Conservation (phyloP, 2,329 filamentous ascomycete genomes). For the Sporothrix phasma region DNA sequence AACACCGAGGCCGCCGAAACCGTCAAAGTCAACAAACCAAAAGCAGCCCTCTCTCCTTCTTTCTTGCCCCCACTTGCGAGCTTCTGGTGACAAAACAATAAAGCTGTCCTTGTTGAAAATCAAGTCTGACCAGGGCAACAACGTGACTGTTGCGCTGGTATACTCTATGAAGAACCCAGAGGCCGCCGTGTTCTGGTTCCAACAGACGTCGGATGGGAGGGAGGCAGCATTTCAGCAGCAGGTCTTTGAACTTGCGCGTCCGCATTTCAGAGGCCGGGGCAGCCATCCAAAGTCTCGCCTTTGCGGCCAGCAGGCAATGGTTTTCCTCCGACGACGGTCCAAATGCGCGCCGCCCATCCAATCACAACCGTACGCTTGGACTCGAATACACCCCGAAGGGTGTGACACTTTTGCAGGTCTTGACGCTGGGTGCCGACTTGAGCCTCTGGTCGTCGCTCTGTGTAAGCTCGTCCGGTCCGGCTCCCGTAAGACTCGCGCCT, state of each 20-base stretch:
- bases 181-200: constrained; percentile 23
- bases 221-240: constrained; percentile 21
- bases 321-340: background rate
- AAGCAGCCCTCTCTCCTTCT: constrained; percentile 27
- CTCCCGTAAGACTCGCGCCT: background rate
- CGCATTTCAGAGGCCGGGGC: background rate
- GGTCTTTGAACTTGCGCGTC: background rate
- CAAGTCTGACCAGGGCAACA: constrained; percentile 5
- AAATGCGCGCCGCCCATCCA: background rate
- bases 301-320: constrained; percentile 13
- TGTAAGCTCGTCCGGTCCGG: background rate
- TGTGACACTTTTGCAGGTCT: constrained; percentile 15
- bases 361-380: background rate
- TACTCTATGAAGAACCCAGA: constrained; percentile 21
- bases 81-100: constrained; percentile 29
- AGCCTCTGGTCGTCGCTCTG: constrained; percentile 15
- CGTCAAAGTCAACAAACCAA: background rate
- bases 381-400: background rate
- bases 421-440: constrained; percentile 14
- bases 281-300: background rate
- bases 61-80: constrained; percentile 37
- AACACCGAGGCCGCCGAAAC: background rate
- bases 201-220: constrained; percentile 9
- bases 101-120: constrained; percentile 29
- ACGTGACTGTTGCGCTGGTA: constrained; percentile 21